A percentile compares a stretch with the other conserved stretches of the same genome.
Conservation (phyloP, 257 asterid species). For the Scutellaria barbata region DNA sequence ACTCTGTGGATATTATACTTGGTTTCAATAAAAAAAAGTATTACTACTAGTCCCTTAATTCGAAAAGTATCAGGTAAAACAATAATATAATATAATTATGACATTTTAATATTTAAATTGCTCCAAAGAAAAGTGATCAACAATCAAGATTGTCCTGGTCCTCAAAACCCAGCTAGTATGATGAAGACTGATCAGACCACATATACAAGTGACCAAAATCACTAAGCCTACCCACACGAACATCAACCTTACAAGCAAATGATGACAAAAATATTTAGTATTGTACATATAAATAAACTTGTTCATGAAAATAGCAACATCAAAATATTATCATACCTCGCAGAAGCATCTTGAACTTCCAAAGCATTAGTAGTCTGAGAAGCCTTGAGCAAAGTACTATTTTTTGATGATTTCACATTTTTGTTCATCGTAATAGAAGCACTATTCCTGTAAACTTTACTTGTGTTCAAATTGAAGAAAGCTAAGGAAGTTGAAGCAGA, state of each 20-base stretch:
- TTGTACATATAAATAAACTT: background rate
- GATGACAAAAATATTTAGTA: background rate
- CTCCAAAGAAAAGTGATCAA: background rate
- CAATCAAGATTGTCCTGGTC: background rate
- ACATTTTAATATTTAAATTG: background rate
- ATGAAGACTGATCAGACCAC: background rate
- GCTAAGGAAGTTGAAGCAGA: conserved; percentile 38
- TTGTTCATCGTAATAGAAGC: conserved; percentile 35
- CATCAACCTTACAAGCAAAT: background rate
- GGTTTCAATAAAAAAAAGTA: too few species aligned
- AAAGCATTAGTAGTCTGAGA: conserved; percentile 39
- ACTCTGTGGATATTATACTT: too few species aligned
- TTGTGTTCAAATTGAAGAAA: conserved; percentile 29
- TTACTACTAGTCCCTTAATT: too few species aligned
- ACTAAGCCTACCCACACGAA: background rate
- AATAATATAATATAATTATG: too few species aligned
- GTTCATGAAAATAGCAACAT: background rate
- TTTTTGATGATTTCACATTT: conserved; percentile 26
- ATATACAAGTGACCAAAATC: background rate
- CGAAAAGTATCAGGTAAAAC: too few species aligned
- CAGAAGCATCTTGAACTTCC: conserved; percentile 42
- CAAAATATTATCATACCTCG: conserved; percentile 35
- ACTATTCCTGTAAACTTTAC: background rate
- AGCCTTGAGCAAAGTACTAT: conserved; percentile 21
- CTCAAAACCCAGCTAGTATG: background rate